Evolutionary conservation across 176 grass and related monocot species (phyloP), one percentile per base, ranked within the genome.

Genomic region (Cymbopogon citratus): DNA sequence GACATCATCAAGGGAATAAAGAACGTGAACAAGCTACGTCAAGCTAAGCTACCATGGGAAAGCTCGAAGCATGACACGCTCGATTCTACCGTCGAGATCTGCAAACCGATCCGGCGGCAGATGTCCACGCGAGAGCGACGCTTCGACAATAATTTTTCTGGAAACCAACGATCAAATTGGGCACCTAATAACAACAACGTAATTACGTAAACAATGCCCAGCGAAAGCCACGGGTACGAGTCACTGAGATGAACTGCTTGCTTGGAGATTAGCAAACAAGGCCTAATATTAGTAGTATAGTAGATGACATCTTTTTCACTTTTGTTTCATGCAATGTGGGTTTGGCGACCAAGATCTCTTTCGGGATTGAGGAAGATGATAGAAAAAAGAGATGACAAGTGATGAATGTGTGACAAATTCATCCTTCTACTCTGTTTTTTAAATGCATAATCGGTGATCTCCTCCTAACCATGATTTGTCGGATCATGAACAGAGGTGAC

Each of bases 81-180:
- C 9, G 5, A 25, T 43, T 62, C 44, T 8, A 23, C 39, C 1
- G 26, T 16, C 16, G 38, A 49, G 7, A 27, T 34, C 25, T 12
- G 71, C 65, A 6, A 6, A 24, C 51, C 73, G 5, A 13, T 25
- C 19, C 66, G 66, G 18, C 44, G 33, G 66, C 12, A n/a, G 38
- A 29, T 52, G 31, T 48, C n/a, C 62, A 2, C 39, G 79, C 73
- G 85, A 64, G 43, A 63, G 73, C 48, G 73, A 76, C 24, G 40
- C 63, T 34, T 46, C 38, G 38, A n/a, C n/a, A n/a, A n/a, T n/a
- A n/a, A n/a, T n/a, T n/a, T n/a, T n/a, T n/a, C n/a, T n/a, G n/a
- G n/a, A n/a, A n/a, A n/a, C n/a, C n/a, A n/a, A n/a, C n/a, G n/a
- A 39, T 39, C 38, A 39, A 39, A 9, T 1, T 39, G 38, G 31